Conservation (phyloP, 306 rosid genomes). For the Citrullus mucosospermus region DNA sequence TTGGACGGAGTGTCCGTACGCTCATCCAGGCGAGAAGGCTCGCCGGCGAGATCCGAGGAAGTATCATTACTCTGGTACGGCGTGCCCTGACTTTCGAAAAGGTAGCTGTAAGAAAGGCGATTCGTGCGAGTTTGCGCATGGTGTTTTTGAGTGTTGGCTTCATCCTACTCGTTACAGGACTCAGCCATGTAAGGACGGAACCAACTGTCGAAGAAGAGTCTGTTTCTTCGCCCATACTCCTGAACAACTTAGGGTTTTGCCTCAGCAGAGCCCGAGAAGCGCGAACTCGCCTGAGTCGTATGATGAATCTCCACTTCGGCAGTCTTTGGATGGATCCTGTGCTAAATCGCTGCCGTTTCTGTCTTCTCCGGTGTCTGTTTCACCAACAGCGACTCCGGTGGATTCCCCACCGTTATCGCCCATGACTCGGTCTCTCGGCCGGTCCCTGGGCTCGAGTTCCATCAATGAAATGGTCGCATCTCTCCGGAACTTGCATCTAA, state of each 20-base stretch:
- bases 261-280: constrained; percentile 53
- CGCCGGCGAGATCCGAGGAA: constrained; percentile 86
- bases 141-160: constrained; percentile 97
- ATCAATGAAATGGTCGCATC: constrained; percentile 53
- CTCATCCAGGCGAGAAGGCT: constrained; percentile 99
- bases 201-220: constrained; percentile 61
- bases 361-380: constrained; percentile 30
- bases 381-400: constrained; percentile 44
- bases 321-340: constrained; percentile 25
- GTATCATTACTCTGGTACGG: constrained; percentile 79
- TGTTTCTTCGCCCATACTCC: constrained; percentile 95
- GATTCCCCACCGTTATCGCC: constrained; percentile 76
- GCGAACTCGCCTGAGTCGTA: constrained; percentile 36
- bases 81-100: constrained; percentile 87
- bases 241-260: constrained; percentile 68
- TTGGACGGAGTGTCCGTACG: constrained; percentile 99
- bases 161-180: constrained; percentile 94
- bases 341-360: constrained; percentile 24
- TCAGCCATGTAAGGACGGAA: constrained; percentile 93
- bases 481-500: constrained; percentile 55
- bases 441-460: constrained; percentile 45
- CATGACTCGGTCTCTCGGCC: constrained; percentile 32
- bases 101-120: constrained; percentile 79
- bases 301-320: constrained; percentile 62
- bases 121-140: constrained; percentile 80